Evolutionary conservation across 306 rosid genomes (phyloP).

Genomic region (Purshia tridentata): DNA sequence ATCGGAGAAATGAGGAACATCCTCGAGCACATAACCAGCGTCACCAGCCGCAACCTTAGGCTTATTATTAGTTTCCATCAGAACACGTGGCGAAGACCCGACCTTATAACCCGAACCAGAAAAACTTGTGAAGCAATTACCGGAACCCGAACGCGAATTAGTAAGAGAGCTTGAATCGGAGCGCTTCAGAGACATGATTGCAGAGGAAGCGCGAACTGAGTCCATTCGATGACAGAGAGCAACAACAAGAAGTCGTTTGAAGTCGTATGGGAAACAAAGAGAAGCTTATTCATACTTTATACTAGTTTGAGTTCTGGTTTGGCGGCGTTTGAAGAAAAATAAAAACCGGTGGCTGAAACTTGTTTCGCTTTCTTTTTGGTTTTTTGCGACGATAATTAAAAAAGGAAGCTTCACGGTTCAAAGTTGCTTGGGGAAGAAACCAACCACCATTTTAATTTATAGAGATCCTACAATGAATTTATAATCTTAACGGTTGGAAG

Average conservation of each 20-base stretch:
- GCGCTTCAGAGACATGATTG: background rate
- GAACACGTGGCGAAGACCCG: background rate
- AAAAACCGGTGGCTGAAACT: constrained; percentile 10
- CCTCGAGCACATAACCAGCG: constrained; percentile 72
- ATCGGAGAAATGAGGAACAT: constrained; percentile 83
- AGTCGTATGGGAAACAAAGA: background rate
- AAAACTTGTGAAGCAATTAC: background rate
- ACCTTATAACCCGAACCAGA: constrained; percentile 12
- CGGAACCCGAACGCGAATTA: background rate
- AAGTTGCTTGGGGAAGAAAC: constrained; percentile 9
- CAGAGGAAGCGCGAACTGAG: constrained; percentile 1
- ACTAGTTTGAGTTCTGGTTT: no score
- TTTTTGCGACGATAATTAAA: background rate
- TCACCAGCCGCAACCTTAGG: constrained; percentile 49
- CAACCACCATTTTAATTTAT: background rate
- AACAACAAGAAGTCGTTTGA: constrained; percentile 6
- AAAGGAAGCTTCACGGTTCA: background rate
- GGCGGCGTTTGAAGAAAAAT: background rate
- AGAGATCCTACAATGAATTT: background rate
- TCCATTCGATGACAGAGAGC: background rate
- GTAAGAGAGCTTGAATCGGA: background rate
- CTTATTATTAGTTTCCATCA: constrained; percentile 37
- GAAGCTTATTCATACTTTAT: background rate
- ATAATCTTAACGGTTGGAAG: background rate
- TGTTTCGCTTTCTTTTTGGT: background rate